Evolutionary conservation across 2,329 filamentous ascomycete species (phyloP).

Genomic region (Alternaria postmessia): DNA sequence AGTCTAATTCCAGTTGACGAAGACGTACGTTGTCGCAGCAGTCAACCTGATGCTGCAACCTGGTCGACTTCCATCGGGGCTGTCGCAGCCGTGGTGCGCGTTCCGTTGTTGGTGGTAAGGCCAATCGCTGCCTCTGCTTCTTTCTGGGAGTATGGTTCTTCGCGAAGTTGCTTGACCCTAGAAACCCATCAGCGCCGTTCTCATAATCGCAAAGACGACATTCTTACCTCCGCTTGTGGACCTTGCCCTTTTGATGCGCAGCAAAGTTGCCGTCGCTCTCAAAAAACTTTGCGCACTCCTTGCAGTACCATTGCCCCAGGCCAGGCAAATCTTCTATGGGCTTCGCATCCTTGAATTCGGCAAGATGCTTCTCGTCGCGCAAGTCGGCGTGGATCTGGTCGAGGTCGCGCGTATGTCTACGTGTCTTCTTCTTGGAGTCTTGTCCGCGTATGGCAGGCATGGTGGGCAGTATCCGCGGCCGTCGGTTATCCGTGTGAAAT

Average conservation of each 20-base stretch:
- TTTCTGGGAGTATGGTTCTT: conserved; percentile 86
- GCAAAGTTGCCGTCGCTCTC: conserved; percentile 81
- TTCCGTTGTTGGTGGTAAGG: conserved; percentile 73
- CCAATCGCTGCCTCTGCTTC: conserved; percentile 84
- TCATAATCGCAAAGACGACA: background rate
- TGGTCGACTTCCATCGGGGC: conserved; percentile 48
- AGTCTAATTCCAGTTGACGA: background rate
- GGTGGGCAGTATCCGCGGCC: conserved; percentile 39
- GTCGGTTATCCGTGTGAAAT: conserved; percentile 35
- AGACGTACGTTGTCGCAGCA: background rate
- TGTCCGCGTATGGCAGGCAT: conserved; percentile 62
- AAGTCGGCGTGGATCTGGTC: conserved; percentile 92
- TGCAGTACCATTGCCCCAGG: conserved; percentile 85
- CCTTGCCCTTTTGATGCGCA: conserved; percentile 84
- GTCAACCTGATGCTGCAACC: conserved; percentile 23
- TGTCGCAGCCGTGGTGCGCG: conserved; percentile 40
- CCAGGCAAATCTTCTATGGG: conserved; percentile 86
- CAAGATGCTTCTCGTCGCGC: conserved; percentile 78
- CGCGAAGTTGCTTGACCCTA: conserved; percentile 81
- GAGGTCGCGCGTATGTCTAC: conserved; percentile 73
- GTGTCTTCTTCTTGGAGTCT: conserved; percentile 59
- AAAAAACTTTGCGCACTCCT: conserved; percentile 96
- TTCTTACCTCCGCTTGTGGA: conserved; percentile 84
- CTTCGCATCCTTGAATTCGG: conserved; percentile 80
- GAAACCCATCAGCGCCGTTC: conserved; percentile 19